These are phyloP conservation scores for Logfia minima DNA, from an alignment of 129 eudicot genomes.

Conservation along the genomic window DNA sequence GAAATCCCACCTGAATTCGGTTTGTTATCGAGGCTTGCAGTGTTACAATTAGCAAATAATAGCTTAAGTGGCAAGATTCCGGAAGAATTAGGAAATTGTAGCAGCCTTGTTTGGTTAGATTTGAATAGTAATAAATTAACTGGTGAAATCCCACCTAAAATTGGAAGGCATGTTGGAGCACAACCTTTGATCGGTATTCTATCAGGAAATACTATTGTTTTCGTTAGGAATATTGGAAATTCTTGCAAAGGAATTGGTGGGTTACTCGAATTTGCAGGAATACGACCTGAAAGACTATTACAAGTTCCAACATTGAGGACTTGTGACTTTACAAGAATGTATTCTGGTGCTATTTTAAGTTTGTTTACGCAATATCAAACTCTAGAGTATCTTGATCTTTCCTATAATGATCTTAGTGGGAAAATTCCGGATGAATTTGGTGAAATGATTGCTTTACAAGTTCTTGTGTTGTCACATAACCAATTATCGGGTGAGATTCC, in stretches of 20 bases:
- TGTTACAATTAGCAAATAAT: constrained; percentile 76
- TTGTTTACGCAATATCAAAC: constrained; percentile 83
- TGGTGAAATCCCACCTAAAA: constrained; percentile 74
- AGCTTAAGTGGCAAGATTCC: constrained; percentile 78
- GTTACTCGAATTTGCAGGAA: constrained; percentile 80
- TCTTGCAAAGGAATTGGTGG: constrained; percentile 94
- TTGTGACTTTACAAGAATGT: constrained; percentile 82
- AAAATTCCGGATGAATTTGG: constrained; percentile 86
- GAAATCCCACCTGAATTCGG: constrained; percentile 80
- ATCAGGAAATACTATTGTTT: constrained; percentile 74
- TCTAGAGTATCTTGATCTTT: constrained; percentile 93
- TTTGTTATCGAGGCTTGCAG: constrained; percentile 63
- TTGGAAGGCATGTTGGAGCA: constrained; percentile 81
- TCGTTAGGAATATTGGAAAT: constrained; percentile 83
- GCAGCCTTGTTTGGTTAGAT: constrained; percentile 90
- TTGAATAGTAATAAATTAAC: constrained; percentile 66
- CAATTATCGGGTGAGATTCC: constrained; percentile 88
- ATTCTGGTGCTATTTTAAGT: constrained; percentile 86
- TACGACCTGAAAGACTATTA: constrained; percentile 76
- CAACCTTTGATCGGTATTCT: constrained; percentile 71
- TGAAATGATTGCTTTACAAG: constrained; percentile 87
- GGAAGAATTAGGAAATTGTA: constrained; percentile 57
- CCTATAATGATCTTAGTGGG: constrained; percentile 80
- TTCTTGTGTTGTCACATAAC: constrained; percentile 77
- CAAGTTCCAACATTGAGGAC: constrained; percentile 79